A percentile compares a stretch with the other conserved stretches of the same genome.
phyloP scores from a whole-genome alignment of 345 rosid genomes.

The Excoecaria agallocha region DNA sequence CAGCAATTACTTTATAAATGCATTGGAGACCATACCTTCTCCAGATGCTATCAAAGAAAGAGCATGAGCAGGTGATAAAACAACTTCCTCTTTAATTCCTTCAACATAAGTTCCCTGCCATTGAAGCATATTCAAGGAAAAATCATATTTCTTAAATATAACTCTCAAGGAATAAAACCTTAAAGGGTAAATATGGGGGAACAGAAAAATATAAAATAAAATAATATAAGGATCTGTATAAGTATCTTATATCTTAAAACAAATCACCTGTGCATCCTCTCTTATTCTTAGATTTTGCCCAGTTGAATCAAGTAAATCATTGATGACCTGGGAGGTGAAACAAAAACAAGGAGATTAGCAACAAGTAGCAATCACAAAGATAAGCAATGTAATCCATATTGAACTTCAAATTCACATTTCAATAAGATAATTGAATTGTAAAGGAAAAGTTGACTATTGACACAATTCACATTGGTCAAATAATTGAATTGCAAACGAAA shows the following conservation, averaged over 20 bases:
- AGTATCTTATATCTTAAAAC: neutral
- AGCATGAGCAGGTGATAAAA: slow-evolving; percentile 94
- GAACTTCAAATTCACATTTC: neutral
- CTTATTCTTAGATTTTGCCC: slow-evolving; percentile 90
- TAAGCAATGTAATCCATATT: neutral
- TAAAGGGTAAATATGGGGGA: neutral
- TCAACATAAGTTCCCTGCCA: slow-evolving; percentile 82
- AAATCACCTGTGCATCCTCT: slow-evolving; percentile 83
- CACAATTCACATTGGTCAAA: too few relatives aligned
- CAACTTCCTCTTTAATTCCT: slow-evolving; percentile 94
- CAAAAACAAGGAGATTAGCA: neutral
- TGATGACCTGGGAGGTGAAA: slow-evolving; percentile 58
- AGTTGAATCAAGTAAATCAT: slow-evolving; percentile 82
- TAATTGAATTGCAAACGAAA: too few relatives aligned
- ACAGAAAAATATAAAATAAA: neutral
- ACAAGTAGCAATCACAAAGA: neutral
- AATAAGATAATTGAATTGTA: neutral
- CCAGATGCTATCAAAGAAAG: slow-evolving; percentile 95
- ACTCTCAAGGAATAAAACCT: neutral
- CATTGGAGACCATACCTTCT: slow-evolving; percentile 57
- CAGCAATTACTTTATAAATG: neutral
- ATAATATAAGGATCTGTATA: neutral
- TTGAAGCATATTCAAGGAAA: slow-evolving; percentile 20
- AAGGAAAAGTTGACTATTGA: neutral
- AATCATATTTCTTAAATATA: neutral